A percentile compares a stretch with the other conserved stretches of the same genome.
These are phyloP conservation scores for Penicillium cinerascens DNA, from an alignment of 495 filamentous ascomycete genomes.

Conservation along the genomic window DNA sequence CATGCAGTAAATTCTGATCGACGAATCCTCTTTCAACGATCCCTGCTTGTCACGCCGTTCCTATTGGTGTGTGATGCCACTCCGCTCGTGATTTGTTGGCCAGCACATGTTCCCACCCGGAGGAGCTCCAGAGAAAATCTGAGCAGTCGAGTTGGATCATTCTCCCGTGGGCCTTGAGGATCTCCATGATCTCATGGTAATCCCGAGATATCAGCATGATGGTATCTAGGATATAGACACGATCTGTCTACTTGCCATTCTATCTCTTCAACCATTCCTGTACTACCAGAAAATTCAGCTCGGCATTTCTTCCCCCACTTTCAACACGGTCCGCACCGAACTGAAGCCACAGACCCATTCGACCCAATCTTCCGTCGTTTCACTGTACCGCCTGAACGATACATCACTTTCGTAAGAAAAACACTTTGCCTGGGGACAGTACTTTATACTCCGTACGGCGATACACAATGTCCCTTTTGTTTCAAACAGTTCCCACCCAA, in stretches of 20 bases:
- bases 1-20: constrained; percentile 9
- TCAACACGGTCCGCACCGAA: constrained; percentile 10
- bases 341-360: constrained; percentile 1
- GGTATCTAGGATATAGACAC: background rate
- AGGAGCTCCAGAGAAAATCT: background rate
- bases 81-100: background rate
- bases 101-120: background rate
- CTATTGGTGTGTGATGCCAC: background rate
- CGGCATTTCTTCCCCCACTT: constrained; percentile 8
- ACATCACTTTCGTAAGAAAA: background rate
- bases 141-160: background rate
- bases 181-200: background rate
- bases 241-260: background rate
- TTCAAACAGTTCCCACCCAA: background rate
- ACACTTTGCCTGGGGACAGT: background rate
- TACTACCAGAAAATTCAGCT: background rate
- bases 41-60: background rate
- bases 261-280: background rate
- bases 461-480: background rate
- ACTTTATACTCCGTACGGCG: background rate
- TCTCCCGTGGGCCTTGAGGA: background rate
- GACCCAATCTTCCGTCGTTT: background rate
- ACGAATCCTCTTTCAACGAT: constrained; percentile 1
- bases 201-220: background rate
- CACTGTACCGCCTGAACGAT: background rate